Conservation (phyloP, 163 green algal genomes). For the Prototheca stagnorum region DNA sequence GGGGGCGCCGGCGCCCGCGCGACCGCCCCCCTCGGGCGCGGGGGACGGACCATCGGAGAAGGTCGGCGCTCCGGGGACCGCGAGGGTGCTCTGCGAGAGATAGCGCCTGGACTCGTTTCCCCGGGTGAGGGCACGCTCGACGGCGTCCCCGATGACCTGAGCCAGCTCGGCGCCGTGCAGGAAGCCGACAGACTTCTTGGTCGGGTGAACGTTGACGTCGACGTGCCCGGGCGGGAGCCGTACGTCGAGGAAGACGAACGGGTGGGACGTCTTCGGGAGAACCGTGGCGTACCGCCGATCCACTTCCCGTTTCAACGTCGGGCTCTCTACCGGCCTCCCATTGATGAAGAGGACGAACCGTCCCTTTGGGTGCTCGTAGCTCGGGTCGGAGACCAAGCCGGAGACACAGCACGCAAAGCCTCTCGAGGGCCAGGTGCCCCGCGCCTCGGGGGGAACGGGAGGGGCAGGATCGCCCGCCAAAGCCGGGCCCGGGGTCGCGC, state of each 20-base stretch:
- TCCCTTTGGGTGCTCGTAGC: conserved; percentile 46
- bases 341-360: conserved; percentile 92
- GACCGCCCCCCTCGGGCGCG: no score
- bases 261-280: conserved; percentile 55
- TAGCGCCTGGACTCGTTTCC: conserved; percentile 54
- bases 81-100: conserved; percentile 12
- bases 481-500: background rate
- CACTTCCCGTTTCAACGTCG: conserved; percentile 51
- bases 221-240: conserved; percentile 67
- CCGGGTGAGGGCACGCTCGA: conserved; percentile 49
- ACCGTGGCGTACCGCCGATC: conserved; percentile 53
- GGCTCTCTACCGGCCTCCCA: conserved; percentile 71
- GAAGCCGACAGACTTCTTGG: conserved; percentile 89
- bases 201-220: conserved; percentile 97
- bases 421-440: background rate
- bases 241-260: conserved; percentile 69
- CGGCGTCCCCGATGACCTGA: conserved; percentile 35
- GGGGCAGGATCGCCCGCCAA: background rate
- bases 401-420: background rate
- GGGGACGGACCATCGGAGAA: no score
- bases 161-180: conserved; percentile 78
- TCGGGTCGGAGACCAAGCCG: conserved; percentile 26
- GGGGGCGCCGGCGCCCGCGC: no score
- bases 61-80: no score
- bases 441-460: no score